phyloP scores from a whole-genome alignment of 257 asterid genomes.

The Knoxia roxburghii region DNA sequence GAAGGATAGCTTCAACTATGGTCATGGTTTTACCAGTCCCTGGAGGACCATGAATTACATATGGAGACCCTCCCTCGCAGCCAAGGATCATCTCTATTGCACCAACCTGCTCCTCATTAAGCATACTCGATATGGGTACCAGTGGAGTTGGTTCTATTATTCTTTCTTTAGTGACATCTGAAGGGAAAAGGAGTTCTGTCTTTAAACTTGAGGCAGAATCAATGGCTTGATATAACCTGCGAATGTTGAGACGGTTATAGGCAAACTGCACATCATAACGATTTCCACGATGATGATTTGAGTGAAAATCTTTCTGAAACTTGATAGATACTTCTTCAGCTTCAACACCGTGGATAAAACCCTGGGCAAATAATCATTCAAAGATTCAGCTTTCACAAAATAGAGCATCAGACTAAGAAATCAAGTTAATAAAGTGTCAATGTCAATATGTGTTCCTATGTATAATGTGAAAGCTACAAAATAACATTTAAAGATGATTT shows the following conservation, averaged over 20 bases:
- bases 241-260: constrained; percentile 46
- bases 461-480: not conserved
- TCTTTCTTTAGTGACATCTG: constrained; percentile 24
- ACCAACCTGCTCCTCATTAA: constrained; percentile 59
- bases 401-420: not conserved
- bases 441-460: not conserved
- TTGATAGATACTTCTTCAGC: constrained; percentile 71
- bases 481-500: not conserved
- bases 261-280: constrained; percentile 69
- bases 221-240: constrained; percentile 75
- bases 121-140: constrained; percentile 47
- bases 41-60: constrained; percentile 90
- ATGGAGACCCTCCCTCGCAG: constrained; percentile 74
- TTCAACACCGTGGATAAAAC: constrained; percentile 70
- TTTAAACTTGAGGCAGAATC: constrained; percentile 61
- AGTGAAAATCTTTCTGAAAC: constrained; percentile 55
- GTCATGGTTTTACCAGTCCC: constrained; percentile 96
- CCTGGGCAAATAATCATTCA: constrained; percentile 42
- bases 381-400: constrained; percentile 15
- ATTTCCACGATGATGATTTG: constrained; percentile 37
- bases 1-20: constrained; percentile 77
- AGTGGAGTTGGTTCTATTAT: constrained; percentile 25
- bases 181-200: constrained; percentile 61
- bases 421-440: constrained; percentile 1
- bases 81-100: constrained; percentile 72